These are phyloP conservation scores for Verticillium isaacii DNA, from an alignment of 2,329 filamentous ascomycete genomes.

Conservation along the genomic window DNA sequence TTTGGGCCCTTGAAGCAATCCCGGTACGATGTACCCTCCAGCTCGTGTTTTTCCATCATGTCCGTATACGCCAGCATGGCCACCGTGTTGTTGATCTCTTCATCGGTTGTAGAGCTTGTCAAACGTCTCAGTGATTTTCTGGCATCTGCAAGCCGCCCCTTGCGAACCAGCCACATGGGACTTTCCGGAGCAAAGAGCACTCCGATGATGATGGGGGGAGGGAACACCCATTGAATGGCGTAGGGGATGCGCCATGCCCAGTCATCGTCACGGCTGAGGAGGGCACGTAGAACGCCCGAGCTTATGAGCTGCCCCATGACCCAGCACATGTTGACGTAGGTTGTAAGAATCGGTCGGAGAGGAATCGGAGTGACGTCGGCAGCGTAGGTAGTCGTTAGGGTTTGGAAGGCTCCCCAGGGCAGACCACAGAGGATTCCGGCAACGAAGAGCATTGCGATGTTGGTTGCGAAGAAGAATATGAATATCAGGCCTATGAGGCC, in stretches of 20 bases:
- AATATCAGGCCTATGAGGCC: slow-evolving; percentile 31
- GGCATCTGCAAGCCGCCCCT: slow-evolving; percentile 25
- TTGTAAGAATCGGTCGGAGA: slow-evolving; percentile 41
- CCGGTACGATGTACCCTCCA: slow-evolving; percentile 20
- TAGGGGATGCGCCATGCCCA: slow-evolving; percentile 33
- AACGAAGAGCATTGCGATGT: slow-evolving; percentile 24
- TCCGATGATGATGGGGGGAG: slow-evolving; percentile 17
- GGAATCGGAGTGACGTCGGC: slow-evolving; percentile 33
- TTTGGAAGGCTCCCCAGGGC: slow-evolving; percentile 29
- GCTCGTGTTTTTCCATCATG: background rate
- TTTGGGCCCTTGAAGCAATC: slow-evolving; percentile 45
- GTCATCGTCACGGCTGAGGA: slow-evolving; percentile 27
- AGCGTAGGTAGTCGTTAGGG: slow-evolving; percentile 32
- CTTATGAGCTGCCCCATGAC: slow-evolving; percentile 42
- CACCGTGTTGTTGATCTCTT: background rate
- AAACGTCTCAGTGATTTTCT: slow-evolving; percentile 24
- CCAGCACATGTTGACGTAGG: slow-evolving; percentile 46
- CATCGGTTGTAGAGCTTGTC: too few species aligned
- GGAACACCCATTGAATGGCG: slow-evolving; percentile 35
- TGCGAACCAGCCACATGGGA: slow-evolving; percentile 36
- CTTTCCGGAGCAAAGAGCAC: slow-evolving; percentile 32
- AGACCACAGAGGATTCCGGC: slow-evolving; percentile 27
- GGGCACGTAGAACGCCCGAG: slow-evolving; percentile 34
- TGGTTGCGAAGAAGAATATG: slow-evolving; percentile 29
- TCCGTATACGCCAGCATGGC: background rate